Conservation (phyloP, 371 early-diverging fungal genomes). For the Apophysomyces ossiformis region DNA sequence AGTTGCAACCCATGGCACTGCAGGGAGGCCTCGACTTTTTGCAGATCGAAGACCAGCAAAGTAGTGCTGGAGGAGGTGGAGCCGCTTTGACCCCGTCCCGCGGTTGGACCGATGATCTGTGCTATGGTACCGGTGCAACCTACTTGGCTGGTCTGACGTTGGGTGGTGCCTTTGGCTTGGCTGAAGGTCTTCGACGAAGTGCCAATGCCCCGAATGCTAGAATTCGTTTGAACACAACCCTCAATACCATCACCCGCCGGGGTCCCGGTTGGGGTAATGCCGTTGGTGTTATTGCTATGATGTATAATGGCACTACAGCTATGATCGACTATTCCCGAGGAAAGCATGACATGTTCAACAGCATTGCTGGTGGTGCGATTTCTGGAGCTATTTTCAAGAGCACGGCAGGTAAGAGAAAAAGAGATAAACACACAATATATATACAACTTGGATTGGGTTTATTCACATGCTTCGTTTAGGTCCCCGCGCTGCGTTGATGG, state of each 20-base stretch:
- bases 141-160: constrained; percentile 79
- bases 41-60: constrained; percentile 54
- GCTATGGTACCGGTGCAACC: constrained; percentile 86
- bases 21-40: constrained; percentile 68
- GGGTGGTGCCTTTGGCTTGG: constrained; percentile 83
- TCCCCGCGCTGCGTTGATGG: constrained; percentile 56
- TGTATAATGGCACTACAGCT: constrained; percentile 80
- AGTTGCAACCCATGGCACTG: constrained; percentile 62
- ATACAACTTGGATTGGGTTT: not conserved
- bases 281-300: constrained; percentile 81
- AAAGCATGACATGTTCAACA: constrained; percentile 67
- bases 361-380: constrained; percentile 74
- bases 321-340: constrained; percentile 69
- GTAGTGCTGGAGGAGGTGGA: constrained; percentile 41
- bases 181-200: constrained; percentile 75
- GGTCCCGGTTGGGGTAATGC: constrained; percentile 90
- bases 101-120: constrained; percentile 83
- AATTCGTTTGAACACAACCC: constrained; percentile 81
- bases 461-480: constrained; percentile 28
- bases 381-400: constrained; percentile 82
- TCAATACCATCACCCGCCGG: constrained; percentile 85
- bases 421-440: not conserved
- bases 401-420: constrained; percentile 52
- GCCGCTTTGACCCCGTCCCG: constrained; percentile 70
- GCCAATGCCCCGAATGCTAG: constrained; percentile 64